Base-by-base conservation (phyloP, 2,329 filamentous ascomycete genomes). In the Ophiostoma montium region DNA sequence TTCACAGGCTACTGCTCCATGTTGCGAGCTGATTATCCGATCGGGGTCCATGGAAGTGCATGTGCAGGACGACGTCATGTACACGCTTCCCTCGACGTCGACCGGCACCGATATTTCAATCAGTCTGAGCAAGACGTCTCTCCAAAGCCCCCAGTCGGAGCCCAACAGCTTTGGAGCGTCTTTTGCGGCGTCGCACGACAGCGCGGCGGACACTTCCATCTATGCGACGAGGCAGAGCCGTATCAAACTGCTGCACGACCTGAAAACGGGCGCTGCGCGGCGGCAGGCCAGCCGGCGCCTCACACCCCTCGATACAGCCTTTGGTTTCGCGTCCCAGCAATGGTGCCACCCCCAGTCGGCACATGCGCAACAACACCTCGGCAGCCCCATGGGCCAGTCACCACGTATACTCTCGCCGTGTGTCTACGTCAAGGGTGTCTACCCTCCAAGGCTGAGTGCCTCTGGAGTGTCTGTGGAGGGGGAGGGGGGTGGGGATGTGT, bases 401-500 rank as follows among this genome's bases (percentile, higher is more conserved):
- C 51, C 54, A 11, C 50, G 47, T 12, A 48, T 31, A 13, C n/a
- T 53, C 16, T 56, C 55, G 30, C 50, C 52, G 5, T 53, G 51
- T 7, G 50, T 56, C 16, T 53, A 55, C 16, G 53, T 56, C 35
- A 52, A 52, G 33, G 55, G 52, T 5, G 43, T 55, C 5, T 11
- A 16, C n/a, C 31, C 19, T 27, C 35, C 30, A 18, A 39, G 47
- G 8, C 31, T 15, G 6, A 43, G 50, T n/a, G 30, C 35, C 33
- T 23, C 8, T 15, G 11, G 21, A 47, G 16, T 35, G 38, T 10
- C 16, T 16, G 12, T 5, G 11, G 11, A 16, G 11, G 31, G 3
- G 15, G n/a, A 27, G 8, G n/a, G n/a, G n/a, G n/a, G n/a, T n/a
- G n/a, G n/a, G n/a, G 41, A 18, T 8, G 19, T 15, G 3, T 11